Base-by-base conservation (phyloP, 345 rosid species). In the Xanthoceras sorbifolium region DNA sequence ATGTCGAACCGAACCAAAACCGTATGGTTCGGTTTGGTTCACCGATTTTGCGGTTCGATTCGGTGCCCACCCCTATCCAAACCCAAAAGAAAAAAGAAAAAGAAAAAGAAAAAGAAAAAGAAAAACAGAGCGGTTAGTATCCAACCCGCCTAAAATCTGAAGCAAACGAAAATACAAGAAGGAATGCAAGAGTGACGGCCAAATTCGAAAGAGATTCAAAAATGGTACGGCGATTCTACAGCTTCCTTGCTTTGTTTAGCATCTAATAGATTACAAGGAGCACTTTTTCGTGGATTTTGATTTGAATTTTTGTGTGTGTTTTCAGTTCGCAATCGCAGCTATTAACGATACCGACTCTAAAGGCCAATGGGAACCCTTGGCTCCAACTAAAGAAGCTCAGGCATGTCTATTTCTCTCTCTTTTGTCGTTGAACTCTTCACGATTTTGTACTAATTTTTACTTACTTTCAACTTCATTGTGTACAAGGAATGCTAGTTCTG, bases 371-470 rank as follows among this genome's bases (percentile, higher is more conserved):
- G 99, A 93, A 84, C 99, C 98, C 77, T 78, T 96, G 72, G 99
- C 99, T 75, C 99, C 99, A 15, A 91, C 97, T 79, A 93, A 96
- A 85, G 98, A 93, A 88, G 97, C 98, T 69, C 99, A 93, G 98
- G 99, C 85, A 57, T 29, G 82, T 62, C 42, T 69, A 9, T 31
- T 52, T 55, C 44, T 42, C 67, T 75, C 60, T 73, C 67, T 38
- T 64, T 64, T 70, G 31, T 75, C 31, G 22, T 54, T 22, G 68
- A 29, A 10, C 2, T 34, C 22, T 63, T 2, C 31, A 7, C 54
- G n/a, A 25, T 52, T 48, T 57, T 17, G 63, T 46, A 3, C 25
- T n/a, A 23, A 4, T 4, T 34, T 28, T 59, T 23, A 2, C 63
- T 22, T 9, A 32, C 64, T 17, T 23, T 26, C 7, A 18, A 20